These are phyloP conservation scores for Glutinoglossum americanum DNA, from an alignment of 495 filamentous ascomycete species.

Conservation along the genomic window DNA sequence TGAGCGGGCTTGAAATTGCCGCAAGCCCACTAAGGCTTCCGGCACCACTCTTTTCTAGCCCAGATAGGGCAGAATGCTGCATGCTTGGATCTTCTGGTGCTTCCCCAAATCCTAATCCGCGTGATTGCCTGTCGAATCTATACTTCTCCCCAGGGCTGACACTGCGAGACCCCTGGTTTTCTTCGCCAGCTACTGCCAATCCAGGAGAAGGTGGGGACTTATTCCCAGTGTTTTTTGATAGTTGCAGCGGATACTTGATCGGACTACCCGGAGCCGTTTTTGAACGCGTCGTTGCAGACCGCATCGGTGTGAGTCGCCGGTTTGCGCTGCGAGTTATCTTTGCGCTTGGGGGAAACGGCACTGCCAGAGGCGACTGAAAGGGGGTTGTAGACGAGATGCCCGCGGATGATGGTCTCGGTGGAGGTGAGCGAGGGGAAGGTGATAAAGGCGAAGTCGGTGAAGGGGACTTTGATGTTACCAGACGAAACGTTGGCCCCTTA, in stretches of 20 bases:
- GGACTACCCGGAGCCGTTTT: conserved; percentile 54
- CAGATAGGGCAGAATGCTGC: background rate
- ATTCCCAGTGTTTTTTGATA: conserved; percentile 52
- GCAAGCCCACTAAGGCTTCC: conserved; percentile 25
- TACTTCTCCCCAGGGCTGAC: background rate
- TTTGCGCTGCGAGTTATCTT: conserved; percentile 25
- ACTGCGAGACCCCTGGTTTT: conserved; percentile 8
- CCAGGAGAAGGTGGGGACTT: conserved; percentile 17
- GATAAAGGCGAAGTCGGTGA: conserved; percentile 25
- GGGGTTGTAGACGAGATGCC: conserved; percentile 12
- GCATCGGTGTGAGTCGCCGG: conserved; percentile 26
- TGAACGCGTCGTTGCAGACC: conserved; percentile 22
- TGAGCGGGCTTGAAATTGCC: conserved; percentile 62
- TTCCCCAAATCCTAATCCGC: background rate
- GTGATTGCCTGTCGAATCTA: background rate
- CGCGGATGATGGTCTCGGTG: conserved; percentile 20
- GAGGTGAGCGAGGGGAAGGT: conserved; percentile 30
- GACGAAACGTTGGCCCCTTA: conserved; percentile 43
- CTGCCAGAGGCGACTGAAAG: conserved; percentile 25
- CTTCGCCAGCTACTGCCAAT: conserved; percentile 12
- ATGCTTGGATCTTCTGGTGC: background rate
- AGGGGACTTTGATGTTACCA: conserved; percentile 33
- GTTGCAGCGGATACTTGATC: conserved; percentile 47
- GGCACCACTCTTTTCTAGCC: background rate
- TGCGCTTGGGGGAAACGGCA: conserved; percentile 30